Percentiles rank a stretch among this genome's conserved stretches.
These are phyloP conservation scores for Linum usitatissimum DNA, from an alignment of 345 rosid genomes.

Conservation along the genomic window DNA sequence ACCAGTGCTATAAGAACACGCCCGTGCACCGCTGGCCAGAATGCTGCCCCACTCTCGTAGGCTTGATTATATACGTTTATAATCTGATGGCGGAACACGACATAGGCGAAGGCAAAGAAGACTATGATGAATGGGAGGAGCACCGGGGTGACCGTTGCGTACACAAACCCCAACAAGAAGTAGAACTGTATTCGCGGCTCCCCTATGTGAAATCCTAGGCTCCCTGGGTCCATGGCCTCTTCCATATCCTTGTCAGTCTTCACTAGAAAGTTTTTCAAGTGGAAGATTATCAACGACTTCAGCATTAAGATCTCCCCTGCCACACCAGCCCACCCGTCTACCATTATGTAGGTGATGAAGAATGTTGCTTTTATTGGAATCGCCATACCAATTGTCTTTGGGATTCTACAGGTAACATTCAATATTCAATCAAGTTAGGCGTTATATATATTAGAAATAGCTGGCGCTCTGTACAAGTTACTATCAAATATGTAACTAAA, in stretches of 20 bases:
- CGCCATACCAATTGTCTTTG: conserved; percentile 73
- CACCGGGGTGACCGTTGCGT: conserved; percentile 68
- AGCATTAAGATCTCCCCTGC: conserved; percentile 83
- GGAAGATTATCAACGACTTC: conserved; percentile 70
- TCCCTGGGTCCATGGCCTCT: conserved; percentile 88
- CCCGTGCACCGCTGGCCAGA: conserved; percentile 90
- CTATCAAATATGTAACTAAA: no score
- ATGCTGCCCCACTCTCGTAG: conserved; percentile 93
- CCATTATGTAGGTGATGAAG: conserved; percentile 91
- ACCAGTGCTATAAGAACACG: conserved; percentile 57
- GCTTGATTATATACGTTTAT: conserved; percentile 89
- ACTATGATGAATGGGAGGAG: conserved; percentile 80
- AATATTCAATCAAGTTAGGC: no score
- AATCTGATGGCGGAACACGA: conserved; percentile 94
- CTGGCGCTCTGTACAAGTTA: no score
- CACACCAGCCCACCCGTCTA: conserved; percentile 97
- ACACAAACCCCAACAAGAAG: conserved; percentile 83
- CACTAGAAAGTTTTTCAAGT: conserved; percentile 85
- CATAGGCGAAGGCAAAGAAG: conserved; percentile 64
- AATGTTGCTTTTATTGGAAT: conserved; percentile 89
- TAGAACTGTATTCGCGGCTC: conserved; percentile 95
- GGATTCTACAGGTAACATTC: conserved; percentile 39
- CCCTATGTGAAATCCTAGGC: conserved; percentile 72
- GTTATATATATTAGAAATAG: no score
- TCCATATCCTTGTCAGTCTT: conserved; percentile 94